A percentile compares a stretch with the other conserved stretches of the same genome.
Conservation (phyloP, 2,329 filamentous ascomycete species). For the Blastomyces silverae region DNA sequence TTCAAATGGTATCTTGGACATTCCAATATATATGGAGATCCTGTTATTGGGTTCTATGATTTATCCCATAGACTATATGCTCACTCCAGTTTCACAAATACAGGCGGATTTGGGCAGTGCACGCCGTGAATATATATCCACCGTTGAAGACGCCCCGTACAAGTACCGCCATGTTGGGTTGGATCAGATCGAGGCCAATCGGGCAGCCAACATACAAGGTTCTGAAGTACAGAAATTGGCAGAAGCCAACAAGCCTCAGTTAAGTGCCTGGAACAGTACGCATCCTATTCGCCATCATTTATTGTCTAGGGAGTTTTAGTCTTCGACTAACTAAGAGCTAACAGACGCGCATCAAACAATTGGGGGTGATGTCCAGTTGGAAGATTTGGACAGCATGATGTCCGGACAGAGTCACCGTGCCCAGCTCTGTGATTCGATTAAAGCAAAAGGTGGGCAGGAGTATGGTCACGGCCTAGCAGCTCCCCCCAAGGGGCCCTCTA, state of each 20-base stretch:
- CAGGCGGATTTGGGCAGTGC: constrained; percentile 37
- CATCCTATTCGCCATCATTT: background rate
- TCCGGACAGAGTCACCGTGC: constrained; percentile 38
- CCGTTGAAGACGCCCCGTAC: constrained; percentile 27
- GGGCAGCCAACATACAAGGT: constrained; percentile 29
- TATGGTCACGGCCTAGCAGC: constrained; percentile 10
- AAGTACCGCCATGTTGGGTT: constrained; percentile 19
- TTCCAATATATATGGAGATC: background rate
- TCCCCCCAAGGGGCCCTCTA: background rate
- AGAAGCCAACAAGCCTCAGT: constrained; percentile 24
- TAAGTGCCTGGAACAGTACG: constrained; percentile 35
- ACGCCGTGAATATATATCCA: constrained; percentile 35
- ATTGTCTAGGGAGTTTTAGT: constrained; percentile 9
- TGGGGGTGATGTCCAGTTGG: constrained; percentile 27
- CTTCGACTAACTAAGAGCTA: background rate
- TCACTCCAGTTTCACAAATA: constrained; percentile 8
- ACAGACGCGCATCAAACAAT: constrained; percentile 31
- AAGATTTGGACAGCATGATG: constrained; percentile 31
- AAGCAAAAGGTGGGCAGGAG: constrained; percentile 20
- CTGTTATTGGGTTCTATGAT: background rate
- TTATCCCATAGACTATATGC: background rate
- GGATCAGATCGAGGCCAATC: constrained; percentile 27
- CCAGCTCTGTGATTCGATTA: constrained; percentile 25
- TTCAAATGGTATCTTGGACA: constrained; percentile 28
- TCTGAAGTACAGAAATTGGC: constrained; percentile 28